Percentiles rank a stretch among this genome's conserved stretches.
Conservation (phyloP, 2,329 filamentous ascomycete genomes). For the Fusarium sp. region DNA sequence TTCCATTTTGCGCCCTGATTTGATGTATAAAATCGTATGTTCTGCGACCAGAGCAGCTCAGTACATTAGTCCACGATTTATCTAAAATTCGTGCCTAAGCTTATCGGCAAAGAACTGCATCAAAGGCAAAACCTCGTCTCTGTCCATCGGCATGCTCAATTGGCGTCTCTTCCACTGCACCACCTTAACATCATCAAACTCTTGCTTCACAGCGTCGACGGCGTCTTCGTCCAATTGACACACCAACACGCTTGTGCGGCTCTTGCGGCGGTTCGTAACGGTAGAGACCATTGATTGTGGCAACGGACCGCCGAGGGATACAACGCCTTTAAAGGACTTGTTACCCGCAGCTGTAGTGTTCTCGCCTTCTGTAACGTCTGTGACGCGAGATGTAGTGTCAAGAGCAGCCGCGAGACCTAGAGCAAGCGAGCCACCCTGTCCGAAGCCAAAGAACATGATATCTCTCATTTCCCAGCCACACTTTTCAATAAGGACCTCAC, state of each 20-base stretch:
- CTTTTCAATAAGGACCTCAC: slow-evolving; percentile 62
- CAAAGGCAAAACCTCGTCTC: slow-evolving; percentile 89
- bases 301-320: slow-evolving; percentile 72
- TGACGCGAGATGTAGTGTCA: slow-evolving; percentile 51
- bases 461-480: slow-evolving; percentile 72
- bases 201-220: slow-evolving; percentile 71
- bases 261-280: slow-evolving; percentile 63
- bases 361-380: slow-evolving; percentile 49
- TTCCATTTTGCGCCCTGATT: not conserved
- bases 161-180: slow-evolving; percentile 77
- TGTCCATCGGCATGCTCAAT: slow-evolving; percentile 84
- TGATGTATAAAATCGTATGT: not conserved
- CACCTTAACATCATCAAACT: slow-evolving; percentile 75
- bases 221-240: slow-evolving; percentile 72
- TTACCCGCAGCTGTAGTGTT: slow-evolving; percentile 17
- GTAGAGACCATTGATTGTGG: slow-evolving; percentile 64
- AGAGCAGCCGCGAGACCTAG: slow-evolving; percentile 66
- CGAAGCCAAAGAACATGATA: slow-evolving; percentile 74
- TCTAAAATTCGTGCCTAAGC: slow-evolving; percentile 55
- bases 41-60: too few species aligned
- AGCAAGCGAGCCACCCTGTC: slow-evolving; percentile 74
- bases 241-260: slow-evolving; percentile 72
- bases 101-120: slow-evolving; percentile 85
- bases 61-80: not conserved
- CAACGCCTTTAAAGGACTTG: slow-evolving; percentile 64